Evolutionary conservation across 2,329 filamentous ascomycete species (phyloP), one percentile per base, ranked within the genome.

Genomic region (Penicillium sp.): DNA sequence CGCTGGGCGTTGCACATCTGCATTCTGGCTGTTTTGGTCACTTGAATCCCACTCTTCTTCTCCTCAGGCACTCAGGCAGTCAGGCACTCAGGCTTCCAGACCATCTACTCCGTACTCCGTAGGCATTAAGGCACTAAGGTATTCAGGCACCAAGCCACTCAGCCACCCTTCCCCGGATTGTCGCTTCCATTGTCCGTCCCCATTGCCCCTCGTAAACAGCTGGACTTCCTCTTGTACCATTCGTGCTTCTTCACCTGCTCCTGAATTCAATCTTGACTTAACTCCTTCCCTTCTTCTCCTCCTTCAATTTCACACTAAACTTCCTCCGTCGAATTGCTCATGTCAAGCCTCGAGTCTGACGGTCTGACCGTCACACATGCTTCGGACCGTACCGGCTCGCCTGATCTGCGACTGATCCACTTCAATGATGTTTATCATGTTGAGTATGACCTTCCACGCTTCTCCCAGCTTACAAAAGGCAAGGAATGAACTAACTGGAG

Each of bases 361-460:
- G 76, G 76, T 49, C 62, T 73, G 15, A 74, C 77, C 60, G 74
- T 80, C 63, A 81, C 76, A 28, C 75, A 79, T 66, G 73, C 78
- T 31, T 76, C 77, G 64, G 75, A 75, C 47, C 74, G 79, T 35
- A 73, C 73, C 57, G 78, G 78, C 47, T 74, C 81, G 43, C 90
- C 91, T 47, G 89, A 92, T 73, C 78, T 96, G 53, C 87, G 92
- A n/a, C 77, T 96, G 57, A 74, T 96, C 35, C 93, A 96, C 78
- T 96, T 90, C 82, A 96, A 96, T 76, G 92, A 97, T 77, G 92
- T 96, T 61, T 96, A 96, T 75, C 93, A 96, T 69, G 85, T 96
- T 55, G 92, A 96, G 76, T 80, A 75, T 61, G 72, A 67, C 37
- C 45, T 47, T 57, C 50, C 34, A 17, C 37, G 25, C 39, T 28